A percentile compares a stretch with the other conserved stretches of the same genome.
Evolutionary conservation across 495 filamentous ascomycete species (phyloP).

Genomic region (Xylaria acuta): DNA sequence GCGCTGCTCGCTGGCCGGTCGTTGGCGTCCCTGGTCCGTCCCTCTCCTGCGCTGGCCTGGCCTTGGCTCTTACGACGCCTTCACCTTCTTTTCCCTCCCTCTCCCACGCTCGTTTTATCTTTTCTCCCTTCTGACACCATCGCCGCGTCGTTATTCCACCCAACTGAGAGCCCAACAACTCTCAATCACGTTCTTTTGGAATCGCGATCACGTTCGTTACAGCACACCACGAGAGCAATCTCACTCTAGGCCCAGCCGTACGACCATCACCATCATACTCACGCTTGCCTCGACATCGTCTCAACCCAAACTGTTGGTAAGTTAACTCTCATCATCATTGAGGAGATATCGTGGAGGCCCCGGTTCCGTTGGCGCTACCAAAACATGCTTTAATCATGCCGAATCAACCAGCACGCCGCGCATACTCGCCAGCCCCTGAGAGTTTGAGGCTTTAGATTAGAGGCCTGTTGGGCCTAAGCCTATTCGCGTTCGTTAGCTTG

Average conservation of each 20-base stretch:
- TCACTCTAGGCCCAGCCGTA: constrained; percentile 13
- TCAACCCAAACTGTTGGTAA: not conserved
- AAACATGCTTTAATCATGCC: not conserved
- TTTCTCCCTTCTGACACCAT: constrained; percentile 37
- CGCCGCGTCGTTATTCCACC: constrained; percentile 46
- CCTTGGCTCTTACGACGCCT: constrained; percentile 26
- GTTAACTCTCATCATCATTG: not conserved
- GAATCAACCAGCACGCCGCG: not conserved
- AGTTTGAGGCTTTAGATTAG: not conserved
- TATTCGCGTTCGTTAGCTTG: not conserved
- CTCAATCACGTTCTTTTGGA: constrained; percentile 69
- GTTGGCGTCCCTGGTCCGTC: not conserved
- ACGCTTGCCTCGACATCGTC: not conserved
- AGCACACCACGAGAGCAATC: constrained; percentile 26
- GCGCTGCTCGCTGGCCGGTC: constrained; percentile 18
- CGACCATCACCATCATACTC: constrained; percentile 1
- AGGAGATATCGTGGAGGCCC: not conserved
- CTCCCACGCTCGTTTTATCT: constrained; percentile 47
- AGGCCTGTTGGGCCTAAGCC: not conserved
- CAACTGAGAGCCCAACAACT: constrained; percentile 59
- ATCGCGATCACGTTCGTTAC: constrained; percentile 33
- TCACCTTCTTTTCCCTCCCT: constrained; percentile 36
- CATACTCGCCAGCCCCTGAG: not conserved
- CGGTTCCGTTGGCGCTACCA: not conserved
- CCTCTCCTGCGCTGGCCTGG: not conserved